These are phyloP conservation scores for Monosporascus sp. DNA, from an alignment of 2,329 filamentous ascomycete species.

Conservation along the genomic window DNA sequence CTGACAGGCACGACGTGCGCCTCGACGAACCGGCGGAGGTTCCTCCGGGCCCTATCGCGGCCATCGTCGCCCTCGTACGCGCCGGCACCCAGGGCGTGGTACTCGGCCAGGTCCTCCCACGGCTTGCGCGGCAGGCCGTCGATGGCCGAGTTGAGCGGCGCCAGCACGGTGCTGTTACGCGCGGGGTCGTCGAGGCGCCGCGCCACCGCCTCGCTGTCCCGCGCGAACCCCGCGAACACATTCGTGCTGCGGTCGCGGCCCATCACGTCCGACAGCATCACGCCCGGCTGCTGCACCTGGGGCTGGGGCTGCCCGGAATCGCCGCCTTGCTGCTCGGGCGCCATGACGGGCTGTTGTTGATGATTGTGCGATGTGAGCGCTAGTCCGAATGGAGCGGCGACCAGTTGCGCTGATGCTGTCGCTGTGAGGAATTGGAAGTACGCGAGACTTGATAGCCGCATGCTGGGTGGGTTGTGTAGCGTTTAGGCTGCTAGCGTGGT, in stretches of 20 bases:
- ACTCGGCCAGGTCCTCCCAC: slow-evolving; percentile 75
- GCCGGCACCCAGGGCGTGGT: slow-evolving; percentile 57
- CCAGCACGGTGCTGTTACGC: slow-evolving; percentile 77
- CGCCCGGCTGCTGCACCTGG: slow-evolving; percentile 35
- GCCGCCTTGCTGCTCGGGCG: neutral
- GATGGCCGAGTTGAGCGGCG: slow-evolving; percentile 79
- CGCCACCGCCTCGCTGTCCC: slow-evolving; percentile 66
- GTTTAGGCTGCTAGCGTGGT: too few species aligned
- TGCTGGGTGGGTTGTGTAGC: neutral
- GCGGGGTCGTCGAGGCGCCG: slow-evolving; percentile 61
- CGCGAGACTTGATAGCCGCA: neutral
- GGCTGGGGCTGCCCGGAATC: slow-evolving; percentile 3
- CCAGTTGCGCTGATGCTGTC: neutral
- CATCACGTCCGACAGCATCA: slow-evolving; percentile 80
- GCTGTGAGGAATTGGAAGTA: neutral
- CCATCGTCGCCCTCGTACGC: slow-evolving; percentile 75
- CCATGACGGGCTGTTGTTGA: neutral
- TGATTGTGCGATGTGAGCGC: neutral
- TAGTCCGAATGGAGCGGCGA: neutral
- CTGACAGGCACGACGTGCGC: slow-evolving; percentile 71
- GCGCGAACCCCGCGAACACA: slow-evolving; percentile 76
- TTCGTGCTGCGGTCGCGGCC: slow-evolving; percentile 73
- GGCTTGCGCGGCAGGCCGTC: slow-evolving; percentile 76
- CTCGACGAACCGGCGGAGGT: slow-evolving; percentile 77
- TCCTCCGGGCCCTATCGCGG: slow-evolving; percentile 68